Evolutionary conservation across 2,329 filamentous ascomycete species (phyloP), one percentile per base, ranked within the genome.

Genomic region (Purpureocillium lavendulum): DNA sequence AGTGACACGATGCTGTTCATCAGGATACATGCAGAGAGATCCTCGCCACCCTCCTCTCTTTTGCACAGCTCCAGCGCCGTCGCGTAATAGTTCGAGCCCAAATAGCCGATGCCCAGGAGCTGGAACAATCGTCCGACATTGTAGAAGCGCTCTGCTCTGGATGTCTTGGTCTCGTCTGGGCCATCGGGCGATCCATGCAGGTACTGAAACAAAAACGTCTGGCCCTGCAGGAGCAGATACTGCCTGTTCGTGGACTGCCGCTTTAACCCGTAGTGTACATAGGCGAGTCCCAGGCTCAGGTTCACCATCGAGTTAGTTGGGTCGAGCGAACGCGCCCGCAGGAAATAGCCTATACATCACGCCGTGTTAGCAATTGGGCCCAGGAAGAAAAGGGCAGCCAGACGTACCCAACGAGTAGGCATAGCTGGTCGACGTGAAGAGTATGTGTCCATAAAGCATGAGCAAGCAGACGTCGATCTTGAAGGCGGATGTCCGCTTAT

Each of bases 221-320:
- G 73, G 0, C 88, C 92, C 58, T 97, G 89, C 47, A 87, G 71
- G 32, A 96, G 79, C 31, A 88, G 77, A 54, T 86, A 90, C 56
- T 97, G 90, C 2, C 92, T 72, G 56, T 97, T 97, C 35, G 90
- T 87, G 0, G 84, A 81, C 59, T 94, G 87, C 2, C 90, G 77
- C 59, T 97, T 96, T 54, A 96, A 74, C 1, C 84, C 82, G 57
- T 92, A 84, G 58, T 96, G 87, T 30, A 96, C 76, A 58, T 95
- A 97, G 24, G 82, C 82, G 11, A 92, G 73, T 0, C 82, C 88
- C 17, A 96, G 81, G 50, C 78, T 84, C 10, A 98, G 73, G 45
- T 87, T 83, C 46, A 96, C 75, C 51, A 86, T 78, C 0, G 83
- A 74, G 53, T 95, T 94, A 7, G 73, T 62, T 1, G 85, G 83